These are phyloP conservation scores for Setaria italica DNA, from an alignment of 202 grass and related monocot species.

Conservation along the genomic window DNA sequence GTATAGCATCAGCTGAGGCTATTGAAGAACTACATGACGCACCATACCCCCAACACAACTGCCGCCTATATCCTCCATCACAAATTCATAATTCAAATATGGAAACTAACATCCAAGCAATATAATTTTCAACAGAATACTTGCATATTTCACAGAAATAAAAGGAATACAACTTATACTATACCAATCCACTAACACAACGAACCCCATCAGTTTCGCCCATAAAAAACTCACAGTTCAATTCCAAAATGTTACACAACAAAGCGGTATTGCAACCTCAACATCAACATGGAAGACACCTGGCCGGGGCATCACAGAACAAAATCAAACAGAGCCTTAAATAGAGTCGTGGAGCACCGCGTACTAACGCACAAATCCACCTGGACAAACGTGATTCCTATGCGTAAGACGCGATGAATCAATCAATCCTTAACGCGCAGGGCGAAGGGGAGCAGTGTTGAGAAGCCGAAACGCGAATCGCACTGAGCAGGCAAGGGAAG, in stretches of 20 bases:
- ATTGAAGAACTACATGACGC: neutral
- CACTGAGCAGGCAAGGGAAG: too few relatives aligned
- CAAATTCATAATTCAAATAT: neutral
- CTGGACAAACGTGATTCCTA: neutral
- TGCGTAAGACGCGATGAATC: neutral
- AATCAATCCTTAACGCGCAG: neutral
- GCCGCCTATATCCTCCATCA: neutral
- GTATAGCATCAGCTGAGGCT: neutral
- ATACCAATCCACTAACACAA: neutral
- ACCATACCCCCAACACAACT: neutral
- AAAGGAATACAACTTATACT: neutral
- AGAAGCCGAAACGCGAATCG: neutral
- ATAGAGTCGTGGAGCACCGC: neutral
- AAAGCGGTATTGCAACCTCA: neutral
- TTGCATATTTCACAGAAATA: neutral
- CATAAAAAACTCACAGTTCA: neutral
- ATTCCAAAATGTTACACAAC: neutral
- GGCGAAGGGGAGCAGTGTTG: neutral
- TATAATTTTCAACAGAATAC: neutral
- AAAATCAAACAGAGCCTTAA: neutral
- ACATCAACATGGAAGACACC: neutral
- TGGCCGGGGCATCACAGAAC: neutral
- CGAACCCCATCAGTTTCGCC: neutral
- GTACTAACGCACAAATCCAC: neutral
- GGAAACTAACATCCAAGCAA: neutral